Evolutionary conservation across 805 yeast species (phyloP).

Genomic region (Alloascoidea hylecoeti): DNA sequence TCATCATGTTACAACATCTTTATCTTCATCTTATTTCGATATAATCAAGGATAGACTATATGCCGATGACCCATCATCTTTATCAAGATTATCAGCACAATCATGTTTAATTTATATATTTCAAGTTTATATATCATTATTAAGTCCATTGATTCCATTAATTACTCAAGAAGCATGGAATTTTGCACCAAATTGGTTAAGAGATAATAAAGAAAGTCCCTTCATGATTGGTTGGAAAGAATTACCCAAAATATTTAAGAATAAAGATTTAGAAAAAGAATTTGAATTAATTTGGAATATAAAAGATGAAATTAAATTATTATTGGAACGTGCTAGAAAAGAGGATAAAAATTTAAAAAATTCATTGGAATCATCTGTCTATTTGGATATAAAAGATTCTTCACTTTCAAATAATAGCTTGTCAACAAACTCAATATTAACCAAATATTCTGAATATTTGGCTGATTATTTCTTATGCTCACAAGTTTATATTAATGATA

Average conservation of each 20-base stretch:
- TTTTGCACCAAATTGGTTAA: slow-evolving; percentile 23
- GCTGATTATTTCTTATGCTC: slow-evolving; percentile 55
- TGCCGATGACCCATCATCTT: slow-evolving; percentile 38
- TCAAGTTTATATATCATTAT: slow-evolving; percentile 43
- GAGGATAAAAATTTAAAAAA: slow-evolving; percentile 35
- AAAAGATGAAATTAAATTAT: slow-evolving; percentile 31
- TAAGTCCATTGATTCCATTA: slow-evolving; percentile 76
- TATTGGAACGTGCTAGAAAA: slow-evolving; percentile 42
- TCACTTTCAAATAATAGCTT: slow-evolving; percentile 5
- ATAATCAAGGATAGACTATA: slow-evolving; percentile 76
- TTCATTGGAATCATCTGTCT: slow-evolving; percentile 43
- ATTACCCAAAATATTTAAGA: slow-evolving; percentile 20
- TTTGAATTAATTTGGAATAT: slow-evolving; percentile 32
- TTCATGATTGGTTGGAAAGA: slow-evolving; percentile 29
- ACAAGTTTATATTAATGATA: slow-evolving; percentile 19
- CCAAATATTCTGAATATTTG: slow-evolving; percentile 29
- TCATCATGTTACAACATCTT: slow-evolving; percentile 56
- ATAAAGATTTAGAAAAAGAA: slow-evolving; percentile 23
- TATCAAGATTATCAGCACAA: slow-evolving; percentile 44
- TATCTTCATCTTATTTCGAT: slow-evolving; percentile 81
- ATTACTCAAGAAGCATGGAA: slow-evolving; percentile 86
- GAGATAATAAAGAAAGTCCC: slow-evolving; percentile 23
- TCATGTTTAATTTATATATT: slow-evolving; percentile 51
- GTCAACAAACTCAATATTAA: no score
- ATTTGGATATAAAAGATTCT: slow-evolving; percentile 15